phyloP scores from a whole-genome alignment of 768 basidiomycete genomes.

The Rhizopogon vulgaris region DNA sequence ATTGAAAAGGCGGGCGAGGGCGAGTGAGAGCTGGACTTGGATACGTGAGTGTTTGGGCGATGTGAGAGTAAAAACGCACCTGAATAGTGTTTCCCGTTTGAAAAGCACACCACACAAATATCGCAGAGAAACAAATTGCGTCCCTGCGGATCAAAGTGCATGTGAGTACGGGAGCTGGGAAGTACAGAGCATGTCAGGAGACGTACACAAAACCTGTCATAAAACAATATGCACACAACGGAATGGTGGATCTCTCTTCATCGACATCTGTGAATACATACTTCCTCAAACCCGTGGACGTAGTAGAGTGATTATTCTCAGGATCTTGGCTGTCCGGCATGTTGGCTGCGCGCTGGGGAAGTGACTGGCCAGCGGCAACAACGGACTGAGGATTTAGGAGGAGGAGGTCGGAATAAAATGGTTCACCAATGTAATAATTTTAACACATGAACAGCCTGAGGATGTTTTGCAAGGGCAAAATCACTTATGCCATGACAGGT shows the following conservation, averaged over 20 bases:
- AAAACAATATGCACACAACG: slow-evolving; percentile 58
- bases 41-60: not conserved
- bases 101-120: slow-evolving; percentile 79
- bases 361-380: no score
- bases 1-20: slow-evolving; percentile 69
- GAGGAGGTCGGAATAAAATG: no score
- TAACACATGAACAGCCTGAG: no score
- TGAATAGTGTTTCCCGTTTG: slow-evolving; percentile 71
- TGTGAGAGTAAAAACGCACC: slow-evolving; percentile 27
- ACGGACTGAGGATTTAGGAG: no score
- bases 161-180: no score
- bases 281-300: slow-evolving; percentile 4
- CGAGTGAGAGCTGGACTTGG: slow-evolving; percentile 56
- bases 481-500: no score
- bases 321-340: slow-evolving; percentile 41
- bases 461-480: no score
- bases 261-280: slow-evolving; percentile 22
- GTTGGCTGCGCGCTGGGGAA: slow-evolving; percentile 1
- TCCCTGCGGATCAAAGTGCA: slow-evolving; percentile 35
- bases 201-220: slow-evolving; percentile 71
- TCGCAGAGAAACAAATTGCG: slow-evolving; percentile 63
- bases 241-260: slow-evolving; percentile 33
- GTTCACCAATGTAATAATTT: no score
- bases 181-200: not conserved
- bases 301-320: slow-evolving; percentile 24